Evolutionary conservation across 1,284 basidiomycete genomes (phyloP).

Genomic region (Trametes versicolor): DNA sequence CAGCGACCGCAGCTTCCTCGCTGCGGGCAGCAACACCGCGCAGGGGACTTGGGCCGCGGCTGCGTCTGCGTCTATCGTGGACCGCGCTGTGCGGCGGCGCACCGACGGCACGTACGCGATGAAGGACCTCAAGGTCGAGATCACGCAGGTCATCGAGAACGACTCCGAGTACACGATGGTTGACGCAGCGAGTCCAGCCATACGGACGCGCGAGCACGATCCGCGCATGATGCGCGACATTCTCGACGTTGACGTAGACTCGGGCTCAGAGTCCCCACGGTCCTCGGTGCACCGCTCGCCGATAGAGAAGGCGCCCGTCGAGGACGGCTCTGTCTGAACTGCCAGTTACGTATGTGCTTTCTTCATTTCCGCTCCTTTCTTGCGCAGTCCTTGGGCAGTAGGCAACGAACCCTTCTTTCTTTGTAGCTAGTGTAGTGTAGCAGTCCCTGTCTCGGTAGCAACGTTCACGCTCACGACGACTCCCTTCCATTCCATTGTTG

Average conservation of each 20-base stretch:
- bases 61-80: conserved; percentile 8
- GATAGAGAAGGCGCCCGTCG: background rate
- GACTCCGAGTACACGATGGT: conserved; percentile 26
- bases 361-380: conserved; percentile 12
- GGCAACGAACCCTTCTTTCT: conserved; percentile 3
- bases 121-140: conserved; percentile 34
- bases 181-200: background rate
- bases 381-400: background rate
- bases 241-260: background rate
- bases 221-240: background rate
- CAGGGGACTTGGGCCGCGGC: conserved; percentile 18
- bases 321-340: background rate
- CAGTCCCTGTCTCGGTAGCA: background rate
- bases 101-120: conserved; percentile 28
- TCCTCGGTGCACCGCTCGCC: background rate
- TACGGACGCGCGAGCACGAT: background rate
- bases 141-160: conserved; percentile 35
- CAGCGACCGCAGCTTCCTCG: conserved; percentile 28
- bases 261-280: background rate
- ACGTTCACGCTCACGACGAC: no score
- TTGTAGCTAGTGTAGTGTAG: background rate
- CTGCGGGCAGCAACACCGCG: background rate
- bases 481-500: background rate
- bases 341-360: background rate
- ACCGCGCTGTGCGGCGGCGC: conserved; percentile 19